A percentile compares a stretch with the other conserved stretches of the same genome.
Conservation (phyloP, 176 grass and related monocot genomes). For the Rhynchospora tenuis region DNA sequence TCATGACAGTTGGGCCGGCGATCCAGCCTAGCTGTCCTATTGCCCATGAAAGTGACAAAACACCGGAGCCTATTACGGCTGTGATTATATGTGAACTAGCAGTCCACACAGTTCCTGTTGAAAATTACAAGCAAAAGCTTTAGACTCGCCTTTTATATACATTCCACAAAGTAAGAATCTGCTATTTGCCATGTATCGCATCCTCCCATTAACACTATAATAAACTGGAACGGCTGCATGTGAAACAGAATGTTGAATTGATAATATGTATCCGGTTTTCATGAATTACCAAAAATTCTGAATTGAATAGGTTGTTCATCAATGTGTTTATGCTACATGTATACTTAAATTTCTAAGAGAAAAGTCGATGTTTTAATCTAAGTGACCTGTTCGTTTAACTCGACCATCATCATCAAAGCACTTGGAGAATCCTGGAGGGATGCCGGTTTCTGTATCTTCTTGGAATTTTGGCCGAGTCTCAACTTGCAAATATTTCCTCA, state of each 20-base stretch:
- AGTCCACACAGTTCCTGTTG: conserved; percentile 38
- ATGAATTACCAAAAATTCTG: neutral
- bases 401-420: conserved; percentile 50
- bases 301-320: neutral
- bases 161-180: neutral
- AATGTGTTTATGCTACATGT: neutral
- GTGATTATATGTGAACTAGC: conserved; percentile 62
- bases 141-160: neutral
- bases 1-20: conserved; percentile 37
- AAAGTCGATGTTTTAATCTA: neutral
- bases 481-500: conserved; percentile 50
- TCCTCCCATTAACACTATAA: neutral
- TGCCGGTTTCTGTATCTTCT: conserved; percentile 11
- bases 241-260: neutral
- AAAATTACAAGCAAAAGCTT: neutral
- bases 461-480: conserved; percentile 26
- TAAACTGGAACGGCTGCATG: neutral
- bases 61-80: conserved; percentile 49
- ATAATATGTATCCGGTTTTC: neutral
- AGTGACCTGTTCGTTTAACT: conserved; percentile 36
- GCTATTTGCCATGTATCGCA: neutral
- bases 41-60: conserved; percentile 47
- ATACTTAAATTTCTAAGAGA: neutral
- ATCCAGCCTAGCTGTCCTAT: conserved; percentile 51
- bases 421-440: conserved; percentile 13